Evolutionary conservation across 2,329 filamentous ascomycete genomes (phyloP).

Genomic region (Colletotrichum sp.): DNA sequence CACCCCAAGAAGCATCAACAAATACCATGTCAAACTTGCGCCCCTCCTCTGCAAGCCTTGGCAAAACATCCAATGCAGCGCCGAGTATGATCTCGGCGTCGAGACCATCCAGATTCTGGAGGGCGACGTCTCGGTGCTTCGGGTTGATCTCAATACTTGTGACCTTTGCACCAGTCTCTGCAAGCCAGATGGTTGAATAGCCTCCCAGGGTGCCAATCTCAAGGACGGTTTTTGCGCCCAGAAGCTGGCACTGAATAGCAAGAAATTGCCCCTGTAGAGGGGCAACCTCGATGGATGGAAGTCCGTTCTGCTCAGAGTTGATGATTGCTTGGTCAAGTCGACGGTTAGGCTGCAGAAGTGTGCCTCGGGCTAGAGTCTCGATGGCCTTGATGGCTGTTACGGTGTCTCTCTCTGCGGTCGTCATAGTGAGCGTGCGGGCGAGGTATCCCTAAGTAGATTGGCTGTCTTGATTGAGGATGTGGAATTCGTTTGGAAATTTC

Average conservation of each 20-base stretch:
- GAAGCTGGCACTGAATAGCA: conserved; percentile 40
- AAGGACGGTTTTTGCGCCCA: conserved; percentile 43
- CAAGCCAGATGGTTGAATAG: conserved; percentile 60
- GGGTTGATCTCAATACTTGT: conserved; percentile 56
- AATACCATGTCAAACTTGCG: conserved; percentile 55
- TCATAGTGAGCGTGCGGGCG: neutral
- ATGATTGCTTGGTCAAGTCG: conserved; percentile 31
- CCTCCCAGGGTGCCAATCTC: conserved; percentile 62
- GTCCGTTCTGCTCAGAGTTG: conserved; percentile 34
- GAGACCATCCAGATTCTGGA: conserved; percentile 48
- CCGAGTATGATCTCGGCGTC: conserved; percentile 50
- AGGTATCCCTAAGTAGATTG: neutral
- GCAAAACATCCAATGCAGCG: conserved; percentile 43
- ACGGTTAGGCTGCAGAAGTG: neutral
- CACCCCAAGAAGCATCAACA: conserved; percentile 56
- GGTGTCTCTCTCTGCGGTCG: neutral
- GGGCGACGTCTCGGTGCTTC: conserved; percentile 49
- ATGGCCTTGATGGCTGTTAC: neutral
- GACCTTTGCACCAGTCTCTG: conserved; percentile 42
- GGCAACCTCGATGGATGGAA: conserved; percentile 42
- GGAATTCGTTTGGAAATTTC: neutral
- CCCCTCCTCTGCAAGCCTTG: conserved; percentile 43
- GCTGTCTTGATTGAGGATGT: too few species aligned
- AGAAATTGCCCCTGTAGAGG: conserved; percentile 41
- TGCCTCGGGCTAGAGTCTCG: neutral